Conservation (phyloP, 331 rosid species). For the Acacia concinna region DNA sequence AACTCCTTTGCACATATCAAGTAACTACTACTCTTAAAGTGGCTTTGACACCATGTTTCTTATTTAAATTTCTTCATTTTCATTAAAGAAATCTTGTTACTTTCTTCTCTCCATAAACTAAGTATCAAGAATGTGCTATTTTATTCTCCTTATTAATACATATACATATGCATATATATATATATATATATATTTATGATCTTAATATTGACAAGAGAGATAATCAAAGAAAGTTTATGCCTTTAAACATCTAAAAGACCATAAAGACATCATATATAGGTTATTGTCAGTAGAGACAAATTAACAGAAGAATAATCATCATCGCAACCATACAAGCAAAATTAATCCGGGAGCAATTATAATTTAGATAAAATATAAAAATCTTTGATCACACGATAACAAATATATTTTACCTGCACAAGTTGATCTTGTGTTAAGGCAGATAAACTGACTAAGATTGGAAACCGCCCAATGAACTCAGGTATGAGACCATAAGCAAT, state of each 20-base stretch:
- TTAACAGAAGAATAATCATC: slow-evolving; percentile 12
- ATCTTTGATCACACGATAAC: background rate
- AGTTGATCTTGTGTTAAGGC: slow-evolving; percentile 92
- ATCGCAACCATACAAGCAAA: slow-evolving; percentile 14
- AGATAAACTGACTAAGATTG: slow-evolving; percentile 73
- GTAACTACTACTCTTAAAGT: background rate
- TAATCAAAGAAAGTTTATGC: slow-evolving; percentile 3
- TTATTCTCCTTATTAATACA: no score
- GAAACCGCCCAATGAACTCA: slow-evolving; percentile 92
- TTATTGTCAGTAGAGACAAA: slow-evolving; percentile 4
- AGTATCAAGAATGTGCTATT: background rate
- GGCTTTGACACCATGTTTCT: background rate
- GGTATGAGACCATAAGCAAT: slow-evolving; percentile 90
- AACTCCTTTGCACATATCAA: background rate
- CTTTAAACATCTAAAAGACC: slow-evolving; percentile 2
- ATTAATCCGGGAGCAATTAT: slow-evolving; percentile 5
- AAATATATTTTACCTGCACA: slow-evolving; percentile 58
- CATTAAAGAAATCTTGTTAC: background rate
- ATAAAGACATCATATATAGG: background rate
- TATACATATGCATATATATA: no score
- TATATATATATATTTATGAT: background rate
- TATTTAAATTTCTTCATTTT: background rate
- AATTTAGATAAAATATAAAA: background rate
- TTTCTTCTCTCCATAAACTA: background rate
- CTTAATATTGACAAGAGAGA: background rate